Conservation (phyloP, 1,139 yeast genomes). For the Blastobotrys aristatus region DNA sequence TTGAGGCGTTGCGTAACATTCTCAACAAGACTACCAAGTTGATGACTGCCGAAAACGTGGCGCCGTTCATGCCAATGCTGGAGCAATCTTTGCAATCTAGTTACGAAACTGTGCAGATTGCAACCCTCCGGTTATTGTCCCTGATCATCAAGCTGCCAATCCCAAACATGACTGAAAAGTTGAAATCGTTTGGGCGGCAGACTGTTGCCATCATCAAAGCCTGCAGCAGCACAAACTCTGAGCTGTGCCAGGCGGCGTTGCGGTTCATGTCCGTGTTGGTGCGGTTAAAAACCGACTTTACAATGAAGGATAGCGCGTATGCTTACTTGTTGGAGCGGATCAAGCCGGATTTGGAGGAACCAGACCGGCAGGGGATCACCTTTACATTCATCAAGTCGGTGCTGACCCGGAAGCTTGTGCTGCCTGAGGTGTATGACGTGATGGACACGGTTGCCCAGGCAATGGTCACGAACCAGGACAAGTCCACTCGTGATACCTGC, state of each 20-base stretch:
- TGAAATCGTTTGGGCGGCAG: slow-evolving; percentile 33
- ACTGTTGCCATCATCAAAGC: slow-evolving; percentile 66
- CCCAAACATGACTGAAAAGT: slow-evolving; percentile 47
- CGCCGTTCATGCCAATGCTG: slow-evolving; percentile 72
- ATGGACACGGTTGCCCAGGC: slow-evolving; percentile 78
- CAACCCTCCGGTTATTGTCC: slow-evolving; percentile 62
- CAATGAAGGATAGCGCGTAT: slow-evolving; percentile 65
- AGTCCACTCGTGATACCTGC: slow-evolving; percentile 79
- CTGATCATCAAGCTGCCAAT: slow-evolving; percentile 60
- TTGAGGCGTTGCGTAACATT: slow-evolving; percentile 73
- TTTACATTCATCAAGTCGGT: slow-evolving; percentile 77
- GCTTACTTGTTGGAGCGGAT: slow-evolving; percentile 72
- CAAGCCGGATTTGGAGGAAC: slow-evolving; percentile 87
- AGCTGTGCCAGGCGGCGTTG: slow-evolving; percentile 76
- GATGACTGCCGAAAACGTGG: slow-evolving; percentile 54
- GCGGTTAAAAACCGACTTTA: slow-evolving; percentile 61
- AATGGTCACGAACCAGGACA: slow-evolving; percentile 86
- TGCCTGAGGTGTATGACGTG: slow-evolving; percentile 87
- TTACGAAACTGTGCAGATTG: slow-evolving; percentile 68
- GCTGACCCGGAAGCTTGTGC: slow-evolving; percentile 62
- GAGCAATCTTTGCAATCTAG: slow-evolving; percentile 56
- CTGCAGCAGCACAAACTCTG: slow-evolving; percentile 72
- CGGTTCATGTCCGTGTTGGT: slow-evolving; percentile 69
- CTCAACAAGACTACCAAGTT: slow-evolving; percentile 54
- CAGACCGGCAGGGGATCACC: slow-evolving; percentile 82